These are phyloP conservation scores for Hyaloscypha hepaticicola DNA, from an alignment of 495 filamentous ascomycete genomes.

Conservation along the genomic window DNA sequence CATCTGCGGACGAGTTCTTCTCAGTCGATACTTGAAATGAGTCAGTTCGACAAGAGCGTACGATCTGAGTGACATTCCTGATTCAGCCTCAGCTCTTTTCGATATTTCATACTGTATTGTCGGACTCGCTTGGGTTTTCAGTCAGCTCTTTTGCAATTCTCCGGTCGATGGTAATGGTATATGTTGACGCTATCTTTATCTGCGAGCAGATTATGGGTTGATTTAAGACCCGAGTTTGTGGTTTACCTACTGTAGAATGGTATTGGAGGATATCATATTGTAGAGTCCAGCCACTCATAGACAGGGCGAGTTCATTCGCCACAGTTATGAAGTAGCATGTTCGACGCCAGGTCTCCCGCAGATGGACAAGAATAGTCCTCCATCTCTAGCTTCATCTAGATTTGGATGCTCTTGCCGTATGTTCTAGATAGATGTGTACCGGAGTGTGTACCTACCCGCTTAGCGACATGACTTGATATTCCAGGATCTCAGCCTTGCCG, in stretches of 20 bases:
- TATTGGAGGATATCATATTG: background rate
- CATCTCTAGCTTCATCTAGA: background rate
- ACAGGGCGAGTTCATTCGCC: background rate
- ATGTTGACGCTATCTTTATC: background rate
- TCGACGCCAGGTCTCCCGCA: background rate
- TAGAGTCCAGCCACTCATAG: background rate
- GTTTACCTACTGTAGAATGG: background rate
- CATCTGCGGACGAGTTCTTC: too few species aligned
- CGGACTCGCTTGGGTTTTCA: background rate
- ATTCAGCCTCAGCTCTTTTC: background rate
- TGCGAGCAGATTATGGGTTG: background rate
- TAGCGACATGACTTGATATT: too few species aligned
- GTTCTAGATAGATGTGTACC: too few species aligned
- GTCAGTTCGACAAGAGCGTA: too few species aligned
- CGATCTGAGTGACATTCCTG: background rate
- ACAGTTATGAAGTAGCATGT: background rate
- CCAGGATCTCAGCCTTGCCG: too few species aligned
- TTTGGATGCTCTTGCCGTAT: background rate
- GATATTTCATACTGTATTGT: background rate
- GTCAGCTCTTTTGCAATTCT: background rate
- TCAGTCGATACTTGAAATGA: too few species aligned
- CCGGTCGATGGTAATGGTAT: background rate
- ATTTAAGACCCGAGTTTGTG: background rate
- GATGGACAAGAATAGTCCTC: background rate
- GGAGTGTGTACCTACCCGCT: too few species aligned